Conservation (phyloP, 2,329 filamentous ascomycete genomes). For the Cladosporium halotolerans region DNA sequence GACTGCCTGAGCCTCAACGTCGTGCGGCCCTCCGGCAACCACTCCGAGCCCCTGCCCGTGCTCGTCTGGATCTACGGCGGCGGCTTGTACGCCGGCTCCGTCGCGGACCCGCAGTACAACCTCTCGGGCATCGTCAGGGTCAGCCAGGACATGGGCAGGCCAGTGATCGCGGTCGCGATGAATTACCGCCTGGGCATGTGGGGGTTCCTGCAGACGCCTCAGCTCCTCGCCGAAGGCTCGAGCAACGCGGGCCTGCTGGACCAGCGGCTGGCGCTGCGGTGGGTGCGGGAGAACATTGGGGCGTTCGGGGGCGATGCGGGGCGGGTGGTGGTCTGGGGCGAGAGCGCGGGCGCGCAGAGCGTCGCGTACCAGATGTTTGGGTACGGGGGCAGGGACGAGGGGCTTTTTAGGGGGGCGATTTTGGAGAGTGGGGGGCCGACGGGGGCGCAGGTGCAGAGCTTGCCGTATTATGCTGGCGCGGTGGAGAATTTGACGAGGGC, state of each 20-base stretch:
- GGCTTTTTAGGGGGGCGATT: conserved; percentile 30
- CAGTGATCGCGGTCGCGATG: conserved; percentile 8
- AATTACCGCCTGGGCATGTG: conserved; percentile 35
- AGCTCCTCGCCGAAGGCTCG: conserved; percentile 35
- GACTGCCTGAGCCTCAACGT: conserved; percentile 54
- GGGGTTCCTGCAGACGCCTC: conserved; percentile 47
- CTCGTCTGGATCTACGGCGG: conserved; percentile 55
- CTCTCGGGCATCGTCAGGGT: conserved; percentile 39
- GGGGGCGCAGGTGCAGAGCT: background rate
- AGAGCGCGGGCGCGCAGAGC: conserved; percentile 32
- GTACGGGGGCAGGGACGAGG: background rate
- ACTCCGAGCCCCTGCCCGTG: conserved; percentile 47
- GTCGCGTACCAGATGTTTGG: conserved; percentile 7
- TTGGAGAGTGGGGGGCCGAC: conserved; percentile 33
- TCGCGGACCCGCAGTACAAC: conserved; percentile 52
- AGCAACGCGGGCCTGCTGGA: conserved; percentile 60
- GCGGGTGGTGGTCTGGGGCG: conserved; percentile 31
- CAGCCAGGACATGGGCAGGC: conserved; percentile 5
- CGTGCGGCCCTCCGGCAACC: background rate
- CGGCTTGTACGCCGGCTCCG: conserved; percentile 32
- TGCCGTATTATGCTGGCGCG: background rate
- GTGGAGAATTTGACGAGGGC: conserved; percentile 5
- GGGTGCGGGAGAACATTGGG: conserved; percentile 54
- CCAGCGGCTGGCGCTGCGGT: conserved; percentile 52
- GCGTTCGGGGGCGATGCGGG: conserved; percentile 50